Conservation (phyloP, 176 grass and related monocot species). For the Rhipidocladum racemiflorum region DNA sequence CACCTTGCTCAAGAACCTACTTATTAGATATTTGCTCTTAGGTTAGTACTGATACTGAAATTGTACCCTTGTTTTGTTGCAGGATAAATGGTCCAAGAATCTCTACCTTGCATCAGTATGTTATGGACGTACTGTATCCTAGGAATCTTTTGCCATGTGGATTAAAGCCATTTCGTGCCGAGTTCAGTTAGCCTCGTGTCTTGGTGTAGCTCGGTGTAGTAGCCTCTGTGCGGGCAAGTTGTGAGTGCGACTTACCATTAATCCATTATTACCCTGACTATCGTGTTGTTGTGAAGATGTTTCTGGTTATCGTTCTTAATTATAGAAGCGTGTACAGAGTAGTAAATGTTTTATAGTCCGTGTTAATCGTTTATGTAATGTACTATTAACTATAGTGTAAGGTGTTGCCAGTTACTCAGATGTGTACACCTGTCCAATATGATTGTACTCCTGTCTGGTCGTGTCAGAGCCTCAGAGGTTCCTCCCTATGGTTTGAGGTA, state of each 20-base stretch:
- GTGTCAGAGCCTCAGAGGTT: slow-evolving; percentile 16
- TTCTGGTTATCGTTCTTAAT: slow-evolving; percentile 20
- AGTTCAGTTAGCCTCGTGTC: not conserved
- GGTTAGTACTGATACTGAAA: slow-evolving; percentile 13
- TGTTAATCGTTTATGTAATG: slow-evolving; percentile 32
- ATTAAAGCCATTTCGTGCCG: not conserved
- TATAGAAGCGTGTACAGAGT: slow-evolving; percentile 55
- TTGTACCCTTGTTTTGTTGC: slow-evolving; percentile 33
- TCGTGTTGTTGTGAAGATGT: slow-evolving; percentile 21
- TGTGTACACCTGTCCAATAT: slow-evolving; percentile 18
- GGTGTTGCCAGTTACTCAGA: not conserved
- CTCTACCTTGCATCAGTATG: slow-evolving; percentile 93
- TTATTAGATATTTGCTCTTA: not conserved
- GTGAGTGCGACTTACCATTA: not conserved
- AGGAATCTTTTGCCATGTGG: slow-evolving; percentile 34
- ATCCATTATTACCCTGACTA: not conserved
- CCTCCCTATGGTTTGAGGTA: slow-evolving; percentile 17
- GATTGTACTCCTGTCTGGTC: slow-evolving; percentile 11
- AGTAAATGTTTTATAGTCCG: slow-evolving; percentile 27
- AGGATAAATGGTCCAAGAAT: slow-evolving; percentile 97
- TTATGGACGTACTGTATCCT: slow-evolving; percentile 93
- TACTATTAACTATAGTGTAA: slow-evolving; percentile 31
- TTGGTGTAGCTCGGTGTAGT: slow-evolving; percentile 14
- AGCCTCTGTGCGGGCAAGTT: slow-evolving; percentile 11
- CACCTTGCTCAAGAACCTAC: slow-evolving; percentile 1